These are phyloP conservation scores for Camptophora hylomeconis DNA, from an alignment of 2,329 filamentous ascomycete genomes.

Conservation along the genomic window DNA sequence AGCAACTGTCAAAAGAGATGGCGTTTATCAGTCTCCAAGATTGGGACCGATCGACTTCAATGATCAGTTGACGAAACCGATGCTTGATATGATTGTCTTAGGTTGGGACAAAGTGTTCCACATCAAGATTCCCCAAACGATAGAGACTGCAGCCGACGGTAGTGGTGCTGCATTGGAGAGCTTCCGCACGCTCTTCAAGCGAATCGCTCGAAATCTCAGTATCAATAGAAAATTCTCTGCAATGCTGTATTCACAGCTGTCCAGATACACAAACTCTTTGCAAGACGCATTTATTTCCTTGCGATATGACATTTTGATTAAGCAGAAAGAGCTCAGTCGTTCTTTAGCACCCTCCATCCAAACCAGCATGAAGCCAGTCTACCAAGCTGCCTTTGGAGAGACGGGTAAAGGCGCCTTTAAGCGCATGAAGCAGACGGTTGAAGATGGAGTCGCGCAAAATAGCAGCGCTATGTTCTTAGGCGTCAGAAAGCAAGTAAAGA, in stretches of 20 bases:
- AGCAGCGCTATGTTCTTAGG: constrained; percentile 38
- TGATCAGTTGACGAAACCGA: constrained; percentile 16
- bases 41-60: constrained; percentile 25
- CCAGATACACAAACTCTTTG: constrained; percentile 30
- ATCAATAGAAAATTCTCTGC: constrained; percentile 24
- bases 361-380: constrained; percentile 33
- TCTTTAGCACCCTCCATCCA: constrained; percentile 39
- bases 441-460: constrained; percentile 26
- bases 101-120: constrained; percentile 27
- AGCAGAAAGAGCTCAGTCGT: constrained; percentile 41
- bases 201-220: constrained; percentile 28
- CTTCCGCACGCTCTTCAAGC: constrained; percentile 6
- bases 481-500: constrained; percentile 30
- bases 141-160: constrained; percentile 18
- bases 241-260: constrained; percentile 29
- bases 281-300: constrained; percentile 23
- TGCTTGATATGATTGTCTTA: constrained; percentile 23
- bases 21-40: constrained; percentile 29
- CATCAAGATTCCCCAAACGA: constrained; percentile 5
- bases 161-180: constrained; percentile 7
- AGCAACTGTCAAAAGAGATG: constrained; percentile 40
- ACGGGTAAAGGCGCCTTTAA: constrained; percentile 32
- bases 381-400: constrained; percentile 33
- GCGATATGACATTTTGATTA: constrained; percentile 26
- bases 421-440: constrained; percentile 42